Evolutionary conservation across 257 asterid species (phyloP).

Genomic region (Jaltomata sinuosa): DNA sequence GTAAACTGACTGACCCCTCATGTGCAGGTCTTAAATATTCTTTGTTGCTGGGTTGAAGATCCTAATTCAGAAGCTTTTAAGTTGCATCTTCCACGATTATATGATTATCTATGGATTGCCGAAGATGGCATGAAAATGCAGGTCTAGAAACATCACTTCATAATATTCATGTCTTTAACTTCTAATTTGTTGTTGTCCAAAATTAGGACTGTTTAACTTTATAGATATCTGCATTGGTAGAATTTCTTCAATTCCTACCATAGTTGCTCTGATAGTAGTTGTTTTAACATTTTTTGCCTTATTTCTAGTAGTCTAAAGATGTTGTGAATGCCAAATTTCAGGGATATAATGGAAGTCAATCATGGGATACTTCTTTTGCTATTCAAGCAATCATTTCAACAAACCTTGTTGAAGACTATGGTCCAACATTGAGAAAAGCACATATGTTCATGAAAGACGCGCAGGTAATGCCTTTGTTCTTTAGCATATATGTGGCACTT

Average conservation of each 20-base stretch:
- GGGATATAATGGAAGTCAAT: conserved; percentile 54
- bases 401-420: conserved; percentile 9
- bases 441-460: neutral
- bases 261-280: neutral
- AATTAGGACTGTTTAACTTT: neutral
- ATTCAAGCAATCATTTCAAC: conserved; percentile 9
- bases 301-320: neutral
- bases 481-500: neutral
- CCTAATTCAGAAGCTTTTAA: conserved; percentile 9
- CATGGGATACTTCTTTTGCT: conserved; percentile 9
- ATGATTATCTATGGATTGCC: conserved; percentile 40
- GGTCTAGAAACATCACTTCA: conserved; percentile 7
- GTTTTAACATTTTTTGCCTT: neutral
- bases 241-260: neutral
- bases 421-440: neutral
- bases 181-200: neutral
- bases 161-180: neutral
- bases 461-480: neutral
- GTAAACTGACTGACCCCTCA: neutral
- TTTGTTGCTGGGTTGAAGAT: conserved; percentile 14
- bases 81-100: neutral
- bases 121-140: conserved; percentile 44
- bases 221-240: neutral
- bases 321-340: conserved; percentile 4
- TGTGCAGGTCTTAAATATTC: conserved; percentile 3